Base-by-base conservation (phyloP, 129 eudicot genomes). In the Flaveria brownii region DNA sequence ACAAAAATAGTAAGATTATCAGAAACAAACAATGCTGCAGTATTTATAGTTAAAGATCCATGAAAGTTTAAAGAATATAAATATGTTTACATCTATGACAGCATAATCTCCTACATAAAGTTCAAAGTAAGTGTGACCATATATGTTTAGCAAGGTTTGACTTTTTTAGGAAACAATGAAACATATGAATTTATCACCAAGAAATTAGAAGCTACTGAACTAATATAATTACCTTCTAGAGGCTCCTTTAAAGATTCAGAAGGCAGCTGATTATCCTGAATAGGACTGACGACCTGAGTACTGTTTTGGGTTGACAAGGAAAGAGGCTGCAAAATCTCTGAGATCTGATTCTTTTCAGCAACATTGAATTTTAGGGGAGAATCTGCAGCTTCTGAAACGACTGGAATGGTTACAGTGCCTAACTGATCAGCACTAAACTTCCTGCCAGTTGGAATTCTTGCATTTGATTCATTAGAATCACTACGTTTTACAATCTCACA, bases 171-270 rank as follows among this genome's bases (percentile, higher is more conserved):
- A 18, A 17, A 20, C 62, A 56, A 56, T 13, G 5, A 18, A 17
- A 20, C 62, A 56, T 11, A 56, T 76, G 8, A 20, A 51, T 18
- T 16, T 5, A 51, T 43, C 62, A 71, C 11, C 28, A 56, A 56
- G 49, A 15, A 26, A 70, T 33, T 76, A 39, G 47, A 50, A 52
- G 41, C 55, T 23, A 60, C 66, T 60, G 22, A 70, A 46, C 28
- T 18, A 78, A 77, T 11, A 39, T 0, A 47, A 71, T 26, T 77
- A 88, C 92, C 92, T 80, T 85, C 73, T 42, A 70, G 70, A 66
- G 70, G 45, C 70, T 47, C 85, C 6, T 80, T 62, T 46, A 52
- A 47, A 23, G 26, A 72, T 64, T 73, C 75, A 30, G 68, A 16
- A 49, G 81, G 60, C 78, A 59, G 70, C 69, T 28, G 46, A 39